Base-by-base conservation (phyloP, 2,329 filamentous ascomycete genomes). In the Elsinoe necatrix region DNA sequence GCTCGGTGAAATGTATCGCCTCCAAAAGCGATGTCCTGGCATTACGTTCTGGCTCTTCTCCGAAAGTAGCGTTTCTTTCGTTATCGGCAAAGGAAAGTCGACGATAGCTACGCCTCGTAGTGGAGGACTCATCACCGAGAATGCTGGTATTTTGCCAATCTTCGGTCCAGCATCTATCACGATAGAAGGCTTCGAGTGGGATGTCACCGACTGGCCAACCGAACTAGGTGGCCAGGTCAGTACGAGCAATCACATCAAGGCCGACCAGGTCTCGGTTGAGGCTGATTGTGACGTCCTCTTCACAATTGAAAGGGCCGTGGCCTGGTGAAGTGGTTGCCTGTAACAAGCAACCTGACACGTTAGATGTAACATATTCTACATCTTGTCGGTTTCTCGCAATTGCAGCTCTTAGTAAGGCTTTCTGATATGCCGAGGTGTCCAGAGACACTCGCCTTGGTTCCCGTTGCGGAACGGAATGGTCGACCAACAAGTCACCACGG, bases 131-230 rank as follows among this genome's bases (percentile, higher is more conserved):
- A 87, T 95, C 64, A 87, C 80, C 5, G 85, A 87, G 67, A 83
- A 95, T 66, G 80, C 95, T 27, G 93, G 93, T 8, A 87, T 98
- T 61, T 76, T 98, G 37, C 93, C 93, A 0, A 73, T 97, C 20
- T 86, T 84, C 57, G 87, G 85, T n/a, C 81, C 84, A 2, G 85
- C 87, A 47, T 70, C 78, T n/a, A 89, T 98, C 63, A 85, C 83
- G 6, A 95, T 89, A 0, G 73, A 76, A 12, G 93, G 93, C 0
- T 75, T 97, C 18, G 85, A 95, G 68, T 98, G 93, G 93, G 90
- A 98, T 71, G 87, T 98, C 1, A 68, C 77, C 58, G 76, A 89
- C 59, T 95, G 92, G 90, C 73, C 80, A 62, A 95, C 75, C 20
- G 68, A 72, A 51, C 74, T 77, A 67, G 75, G 75, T 14, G 69